A percentile compares a stretch with the other conserved stretches of the same genome.
These are phyloP conservation scores for Paecilomyces sp. DNA, from an alignment of 2,329 filamentous ascomycete genomes.

Conservation along the genomic window DNA sequence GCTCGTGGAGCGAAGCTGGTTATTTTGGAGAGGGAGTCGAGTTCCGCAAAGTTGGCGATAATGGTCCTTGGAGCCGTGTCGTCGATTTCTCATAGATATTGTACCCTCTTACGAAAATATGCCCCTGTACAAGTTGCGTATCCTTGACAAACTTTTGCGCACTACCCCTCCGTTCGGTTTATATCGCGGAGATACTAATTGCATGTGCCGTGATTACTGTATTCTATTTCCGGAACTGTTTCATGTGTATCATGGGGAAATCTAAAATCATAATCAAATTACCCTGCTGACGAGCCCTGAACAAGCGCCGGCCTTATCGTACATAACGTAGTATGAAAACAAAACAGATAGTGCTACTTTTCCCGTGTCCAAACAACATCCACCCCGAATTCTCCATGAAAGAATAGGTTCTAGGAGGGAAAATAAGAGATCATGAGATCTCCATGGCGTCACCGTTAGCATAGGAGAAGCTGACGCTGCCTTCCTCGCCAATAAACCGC, in stretches of 20 bases:
- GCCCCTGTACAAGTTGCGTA: not conserved
- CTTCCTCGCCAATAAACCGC: constrained; percentile 82
- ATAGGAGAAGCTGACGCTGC: constrained; percentile 63
- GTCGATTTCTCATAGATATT: constrained; percentile 45
- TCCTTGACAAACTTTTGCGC: not conserved
- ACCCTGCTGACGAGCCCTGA: constrained; percentile 16
- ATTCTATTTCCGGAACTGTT: not conserved
- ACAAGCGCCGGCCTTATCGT: constrained; percentile 32
- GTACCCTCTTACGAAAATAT: not conserved
- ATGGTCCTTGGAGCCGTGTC: constrained; percentile 47
- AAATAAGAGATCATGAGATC: constrained; percentile 41
- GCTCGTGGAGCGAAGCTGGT: constrained; percentile 81
- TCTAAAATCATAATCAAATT: constrained; percentile 6
- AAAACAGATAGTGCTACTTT: constrained; percentile 4
- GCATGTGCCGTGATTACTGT: not conserved
- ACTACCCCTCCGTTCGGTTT: not conserved
- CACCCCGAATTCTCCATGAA: constrained; percentile 7
- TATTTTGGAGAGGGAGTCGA: constrained; percentile 88
- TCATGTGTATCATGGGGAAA: not conserved
- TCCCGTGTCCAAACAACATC: constrained; percentile 1
- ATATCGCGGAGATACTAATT: not conserved
- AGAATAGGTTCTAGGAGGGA: constrained; percentile 6
- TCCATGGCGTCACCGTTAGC: constrained; percentile 62
- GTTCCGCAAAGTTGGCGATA: constrained; percentile 56
- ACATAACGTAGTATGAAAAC: constrained; percentile 25